These are phyloP conservation scores for Boletus rubescentipes DNA, from an alignment of 768 basidiomycete genomes.

Conservation along the genomic window DNA sequence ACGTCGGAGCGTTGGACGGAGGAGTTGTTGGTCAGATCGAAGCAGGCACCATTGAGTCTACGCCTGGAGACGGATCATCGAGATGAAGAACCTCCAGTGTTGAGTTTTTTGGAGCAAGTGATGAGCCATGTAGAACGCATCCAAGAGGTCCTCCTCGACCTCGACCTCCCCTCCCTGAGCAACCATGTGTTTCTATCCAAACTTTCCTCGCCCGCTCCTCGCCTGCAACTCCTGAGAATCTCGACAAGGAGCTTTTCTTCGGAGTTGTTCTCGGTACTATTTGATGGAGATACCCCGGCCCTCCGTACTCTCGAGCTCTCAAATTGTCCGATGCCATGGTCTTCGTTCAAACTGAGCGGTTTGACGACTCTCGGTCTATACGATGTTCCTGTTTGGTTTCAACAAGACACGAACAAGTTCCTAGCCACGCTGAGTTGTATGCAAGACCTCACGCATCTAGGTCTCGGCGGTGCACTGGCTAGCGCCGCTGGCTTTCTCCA, in stretches of 20 bases:
- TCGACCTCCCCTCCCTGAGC: background rate
- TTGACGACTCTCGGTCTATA: slow-evolving; percentile 38
- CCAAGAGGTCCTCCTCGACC: no score
- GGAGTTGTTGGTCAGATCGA: background rate
- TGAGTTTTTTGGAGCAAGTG: background rate
- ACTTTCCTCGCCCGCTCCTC: background rate
- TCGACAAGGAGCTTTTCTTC: background rate
- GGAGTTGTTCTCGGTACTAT: background rate
- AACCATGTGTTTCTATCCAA: background rate
- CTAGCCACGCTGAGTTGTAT: slow-evolving; percentile 33
- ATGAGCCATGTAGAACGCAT: background rate
- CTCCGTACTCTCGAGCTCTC: background rate
- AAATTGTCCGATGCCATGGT: background rate
- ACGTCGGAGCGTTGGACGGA: background rate
- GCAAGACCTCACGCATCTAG: slow-evolving; percentile 33
- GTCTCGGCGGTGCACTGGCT: slow-evolving; percentile 33
- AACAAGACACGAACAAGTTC: slow-evolving; percentile 32
- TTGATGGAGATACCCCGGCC: background rate
- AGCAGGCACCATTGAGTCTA: background rate
- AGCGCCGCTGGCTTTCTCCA: background rate
- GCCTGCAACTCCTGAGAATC: background rate
- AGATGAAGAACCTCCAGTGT: no score
- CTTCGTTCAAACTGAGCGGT: slow-evolving; percentile 3
- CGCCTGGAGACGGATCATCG: no score
- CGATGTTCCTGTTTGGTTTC: slow-evolving; percentile 16